Base-by-base conservation (phyloP, 1,139 yeast genomes). In the Zygosaccharomyces sapae region DNA sequence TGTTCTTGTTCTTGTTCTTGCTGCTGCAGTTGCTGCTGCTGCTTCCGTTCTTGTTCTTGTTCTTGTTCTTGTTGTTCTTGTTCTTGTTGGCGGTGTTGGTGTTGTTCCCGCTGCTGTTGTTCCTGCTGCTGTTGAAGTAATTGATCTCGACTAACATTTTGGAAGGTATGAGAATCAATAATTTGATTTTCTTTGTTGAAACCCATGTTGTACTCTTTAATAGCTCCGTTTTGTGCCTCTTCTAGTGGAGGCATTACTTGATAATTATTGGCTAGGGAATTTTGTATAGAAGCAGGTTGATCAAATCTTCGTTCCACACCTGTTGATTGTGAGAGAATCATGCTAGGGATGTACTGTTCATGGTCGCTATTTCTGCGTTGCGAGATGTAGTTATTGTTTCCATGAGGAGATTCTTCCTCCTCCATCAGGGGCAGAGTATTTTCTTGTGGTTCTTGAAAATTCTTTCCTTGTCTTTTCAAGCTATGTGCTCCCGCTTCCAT, bases 281-380 rank as follows among this genome's bases (percentile, higher is more conserved):
- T 58, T 41, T 60, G 68, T n/a, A 65, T 57, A 33, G 69, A 66
- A 1, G 69, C 62, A 5, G 66, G 64, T 24, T 63, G 65, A 22
- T 65, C 67, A 53, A 69, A 65, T 3, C 66, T 67, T 41, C 71
- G 59, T 37, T 73, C 78, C 41, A 71, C 67, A 0, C 80, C 80
- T 0, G 77, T 75, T 0, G 79, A 74, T 51, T 76, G 79, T 2
- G 80, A 75, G 5, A 75, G 60, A 5, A 69, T 68, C 71, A 70
- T 68, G 43, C 63, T 61, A n/a, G 70, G 72, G 27, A 65, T 59
- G 48, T 68, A 69, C 38, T 68, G 65, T 22, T 66, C 63, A 1
- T 51, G 49, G 16, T 55, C 58, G 24, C 50, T 51, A 7, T 51
- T 37, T 30, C 44, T 27, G 20, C 45, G 41, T 30, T 43, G 42